These are phyloP conservation scores for Chenopodium album DNA, from an alignment of 148 eudicot genomes.

Conservation along the genomic window DNA sequence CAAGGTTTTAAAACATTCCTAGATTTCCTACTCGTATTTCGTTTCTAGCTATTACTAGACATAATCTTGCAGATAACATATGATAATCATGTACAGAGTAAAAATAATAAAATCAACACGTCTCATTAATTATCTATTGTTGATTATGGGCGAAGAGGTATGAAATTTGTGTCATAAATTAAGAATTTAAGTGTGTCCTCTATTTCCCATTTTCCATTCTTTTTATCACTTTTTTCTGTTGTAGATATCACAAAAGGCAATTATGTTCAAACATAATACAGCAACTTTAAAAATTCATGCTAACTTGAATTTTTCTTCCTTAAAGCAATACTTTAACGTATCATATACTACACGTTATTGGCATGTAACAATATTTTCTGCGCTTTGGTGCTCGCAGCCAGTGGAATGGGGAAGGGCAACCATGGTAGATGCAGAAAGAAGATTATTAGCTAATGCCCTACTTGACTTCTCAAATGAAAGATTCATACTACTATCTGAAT, in stretches of 20 bases:
- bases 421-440: constrained; percentile 55
- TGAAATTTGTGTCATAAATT: no score
- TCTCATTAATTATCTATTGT: neutral
- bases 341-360: neutral
- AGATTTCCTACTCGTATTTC: neutral
- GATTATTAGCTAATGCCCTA: constrained; percentile 53
- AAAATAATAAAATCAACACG: neutral
- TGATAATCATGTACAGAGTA: neutral
- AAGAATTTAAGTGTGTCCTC: neutral
- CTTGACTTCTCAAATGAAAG: constrained; percentile 53
- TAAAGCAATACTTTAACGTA: neutral
- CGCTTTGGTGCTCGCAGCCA: constrained; percentile 22
- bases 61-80: neutral
- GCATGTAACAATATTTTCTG: neutral
- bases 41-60: neutral
- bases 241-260: neutral
- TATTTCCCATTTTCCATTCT: no score
- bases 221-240: no score
- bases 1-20: neutral
- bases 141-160: neutral
- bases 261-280: neutral
- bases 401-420: constrained; percentile 49
- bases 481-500: constrained; percentile 53
- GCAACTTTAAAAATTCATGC: no score
- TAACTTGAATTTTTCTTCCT: neutral